Evolutionary conservation across 2,329 filamentous ascomycete species (phyloP).

Genomic region (Pestalotiopsis sp.): DNA sequence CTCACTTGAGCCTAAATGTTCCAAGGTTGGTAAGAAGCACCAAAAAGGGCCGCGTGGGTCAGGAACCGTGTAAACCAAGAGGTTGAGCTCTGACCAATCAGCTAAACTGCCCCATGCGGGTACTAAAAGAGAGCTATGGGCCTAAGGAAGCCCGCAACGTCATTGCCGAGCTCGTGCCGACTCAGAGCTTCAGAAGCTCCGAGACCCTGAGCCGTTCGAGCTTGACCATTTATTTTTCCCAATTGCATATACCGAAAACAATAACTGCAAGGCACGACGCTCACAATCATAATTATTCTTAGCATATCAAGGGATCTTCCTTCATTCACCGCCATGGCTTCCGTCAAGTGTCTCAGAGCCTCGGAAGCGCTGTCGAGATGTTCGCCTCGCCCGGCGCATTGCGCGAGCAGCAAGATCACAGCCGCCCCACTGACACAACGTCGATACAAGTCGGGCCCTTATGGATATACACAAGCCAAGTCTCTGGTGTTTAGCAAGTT

Average conservation of each 20-base stretch:
- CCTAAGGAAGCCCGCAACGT: conserved; percentile 9
- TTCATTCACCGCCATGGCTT: conserved; percentile 1
- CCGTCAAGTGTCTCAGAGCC: conserved; percentile 2
- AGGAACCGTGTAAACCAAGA: background rate
- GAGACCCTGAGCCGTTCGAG: background rate
- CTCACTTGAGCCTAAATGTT: background rate
- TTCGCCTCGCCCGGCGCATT: conserved; percentile 9
- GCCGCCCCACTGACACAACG: conserved; percentile 26
- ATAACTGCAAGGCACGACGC: background rate
- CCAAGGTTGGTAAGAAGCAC: background rate
- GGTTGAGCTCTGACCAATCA: background rate
- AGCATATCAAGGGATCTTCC: background rate
- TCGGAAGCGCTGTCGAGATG: background rate
- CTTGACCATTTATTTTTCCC: background rate
- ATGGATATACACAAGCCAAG: conserved; percentile 84
- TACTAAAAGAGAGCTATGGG: background rate
- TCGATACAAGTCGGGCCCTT: conserved; percentile 61
- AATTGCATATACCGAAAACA: background rate
- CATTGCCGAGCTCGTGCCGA: conserved; percentile 14
- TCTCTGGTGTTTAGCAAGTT: conserved; percentile 75
- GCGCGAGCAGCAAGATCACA: conserved; percentile 14
- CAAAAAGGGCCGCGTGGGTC: background rate
- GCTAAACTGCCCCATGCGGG: background rate
- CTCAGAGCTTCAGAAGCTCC: conserved; percentile 3
- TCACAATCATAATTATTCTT: background rate